Base-by-base conservation (phyloP, 805 yeast species). In the Sungouiozyma intestinalis region DNA sequence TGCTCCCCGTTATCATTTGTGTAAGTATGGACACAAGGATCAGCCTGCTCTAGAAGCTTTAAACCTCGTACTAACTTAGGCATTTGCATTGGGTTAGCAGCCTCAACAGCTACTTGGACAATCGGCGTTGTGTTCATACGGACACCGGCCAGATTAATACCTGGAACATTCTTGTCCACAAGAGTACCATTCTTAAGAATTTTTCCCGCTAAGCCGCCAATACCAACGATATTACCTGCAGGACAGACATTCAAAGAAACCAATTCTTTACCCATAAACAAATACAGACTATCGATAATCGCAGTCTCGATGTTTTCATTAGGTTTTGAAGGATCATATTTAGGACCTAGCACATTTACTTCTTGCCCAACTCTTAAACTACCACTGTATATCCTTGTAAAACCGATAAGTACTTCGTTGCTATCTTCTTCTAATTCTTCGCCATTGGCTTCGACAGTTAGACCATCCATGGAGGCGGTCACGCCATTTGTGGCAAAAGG, bases 51-150 rank as follows among this genome's bases (percentile, higher is more conserved):
- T 34, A 92, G 68, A 44, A 85, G 65, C 49, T 77, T 78, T 45
- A 92, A 68, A 0, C 98, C 99, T 21, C 71, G 69, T 40, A 79
- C 94, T 36, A 92, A 67, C 51, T 74, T 75, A 37, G 74, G 79
- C 71, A 87, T 74, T 51, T 86, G 79, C 39, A 81, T 72, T 8
- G 95, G 95, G 52, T 86, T 83, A 3, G 75, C 81, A 1, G 99
- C 96, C 58, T 92, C 99, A n/a, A 92, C 68, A 0, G 98, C 97
- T 27, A 92, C 95, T 49, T 87, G 77, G 51, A 92, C 85, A 57
- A 92, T 90, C 1, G 98, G 98, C 27, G 86, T 84, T n/a, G 83
- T 76, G 14, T 81, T 74, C 41, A 78, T 63, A 42, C 78, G 81
- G 16, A 86, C 68, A 49, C 85, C 82, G 0, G 95, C 95, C 40